Conservation (phyloP, 306 rosid species). For the Chamaecrista fasciculata region DNA sequence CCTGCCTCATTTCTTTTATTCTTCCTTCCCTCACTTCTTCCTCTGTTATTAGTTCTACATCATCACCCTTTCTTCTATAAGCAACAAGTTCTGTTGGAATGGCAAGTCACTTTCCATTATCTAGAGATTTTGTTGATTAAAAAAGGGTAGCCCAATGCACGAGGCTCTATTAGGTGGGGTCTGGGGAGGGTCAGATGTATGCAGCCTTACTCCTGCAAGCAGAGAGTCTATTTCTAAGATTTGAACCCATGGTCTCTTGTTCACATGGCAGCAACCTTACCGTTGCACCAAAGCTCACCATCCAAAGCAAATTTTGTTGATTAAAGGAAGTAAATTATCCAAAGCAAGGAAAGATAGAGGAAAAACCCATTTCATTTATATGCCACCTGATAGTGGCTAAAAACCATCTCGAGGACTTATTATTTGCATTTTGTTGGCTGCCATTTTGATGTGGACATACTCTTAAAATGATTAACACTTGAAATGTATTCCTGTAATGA, state of each 20-base stretch:
- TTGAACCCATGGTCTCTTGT: no score
- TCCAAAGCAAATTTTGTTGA: not conserved
- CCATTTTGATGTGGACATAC: slow-evolving; percentile 3
- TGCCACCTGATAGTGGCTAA: not conserved
- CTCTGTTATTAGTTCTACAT: no score
- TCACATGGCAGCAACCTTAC: no score
- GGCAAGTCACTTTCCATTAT: not conserved
- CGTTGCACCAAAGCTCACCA: no score
- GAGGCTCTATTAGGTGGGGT: no score
- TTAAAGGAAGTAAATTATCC: not conserved
- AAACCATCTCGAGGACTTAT: slow-evolving; percentile 9
- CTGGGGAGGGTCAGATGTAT: no score
- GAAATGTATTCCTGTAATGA: slow-evolving; percentile 18
- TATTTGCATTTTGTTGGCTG: slow-evolving; percentile 18
- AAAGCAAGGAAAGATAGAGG: no score
- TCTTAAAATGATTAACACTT: not conserved
- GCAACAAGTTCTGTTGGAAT: not conserved
- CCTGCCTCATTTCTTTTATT: no score
- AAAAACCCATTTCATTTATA: not conserved
- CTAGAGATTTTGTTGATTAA: not conserved
- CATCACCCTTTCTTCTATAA: not conserved
- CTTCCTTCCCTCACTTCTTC: no score
- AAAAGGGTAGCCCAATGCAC: no score
- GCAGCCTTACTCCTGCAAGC: no score
- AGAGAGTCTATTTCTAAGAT: no score